Evolutionary conservation across 768 basidiomycete genomes (phyloP), one percentile per base, ranked within the genome.

Genomic region (Boletellus sp.): DNA sequence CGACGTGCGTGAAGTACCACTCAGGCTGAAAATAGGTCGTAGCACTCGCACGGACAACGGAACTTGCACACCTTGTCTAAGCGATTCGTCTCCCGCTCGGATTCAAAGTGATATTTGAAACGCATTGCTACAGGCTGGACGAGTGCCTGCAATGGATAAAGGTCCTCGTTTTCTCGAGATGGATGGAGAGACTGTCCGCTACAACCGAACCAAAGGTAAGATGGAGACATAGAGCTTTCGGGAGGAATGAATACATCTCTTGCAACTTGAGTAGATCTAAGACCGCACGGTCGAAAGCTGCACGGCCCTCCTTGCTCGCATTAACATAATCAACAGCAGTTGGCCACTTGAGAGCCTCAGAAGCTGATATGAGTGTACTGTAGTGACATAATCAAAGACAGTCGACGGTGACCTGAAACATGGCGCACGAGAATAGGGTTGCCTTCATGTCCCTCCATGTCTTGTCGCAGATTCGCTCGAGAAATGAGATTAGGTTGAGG

Each of bases 71-170:
- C 94, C 81, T 97, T 98, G 71, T 98, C 95, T 10, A 93, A 67
- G 45, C 90, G 78, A 67, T 97, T 99, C 1, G 96, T 99, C 56
- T 83, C 80, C 32, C 92, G 76, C 16, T 80, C 75, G 0, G 89
- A 83, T 50, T 97, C 93, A 54, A 98, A 98, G 63, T 99, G 96
- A 64, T 87, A 99, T 60, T 87, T 90, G 75, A 97, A 99, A 17
- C 96, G 81, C 52, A 92, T 69, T 2, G 86, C 74, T 42, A 99
- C 77, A 2, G 94, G 90, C 38, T 85, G 83, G 4, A 92, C 79
- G 16, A 99, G 78, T 2, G 89, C 85, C 63, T 91, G 85, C 16
- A 98, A 60, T 2, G 96, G 81, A 67, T 94, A 94, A 31, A 97
- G 63, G 0, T 85, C 83, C 42, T 81, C 77, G 23, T 34, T 53